Evolutionary conservation across 768 basidiomycete genomes (phyloP), one percentile per base, ranked within the genome.

Genomic region (Calvatia gigantea): DNA sequence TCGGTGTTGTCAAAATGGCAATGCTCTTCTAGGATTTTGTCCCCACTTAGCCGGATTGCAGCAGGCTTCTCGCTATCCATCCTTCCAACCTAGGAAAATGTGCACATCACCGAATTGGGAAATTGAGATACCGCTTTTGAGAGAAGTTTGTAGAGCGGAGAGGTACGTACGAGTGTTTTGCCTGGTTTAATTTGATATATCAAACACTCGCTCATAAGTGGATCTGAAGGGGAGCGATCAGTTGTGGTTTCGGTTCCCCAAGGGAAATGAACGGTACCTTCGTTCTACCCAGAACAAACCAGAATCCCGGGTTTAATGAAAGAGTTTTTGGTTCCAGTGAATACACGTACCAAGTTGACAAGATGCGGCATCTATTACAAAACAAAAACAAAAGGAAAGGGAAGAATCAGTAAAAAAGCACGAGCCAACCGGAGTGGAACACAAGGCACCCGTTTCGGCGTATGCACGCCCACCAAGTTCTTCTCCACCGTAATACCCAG

Each of bases 401-500:
- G 35, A 37, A 37, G 7, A 12, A 41, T 49, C 53, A 58, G 58
- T 35, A 47, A 46, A 11, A 42, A 42, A 7, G 8, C 41, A 19
- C 7, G 17, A n/a, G 35, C 17, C 41, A 9, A 21, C 14, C 6
- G 11, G 14, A 11, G 25, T 11, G 11, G 19, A 42, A 42, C 4
- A 42, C 21, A 21, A 42, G 25, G 85, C 64, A 83, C 91, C 81
- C 87, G 93, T 81, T 98, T 98, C 28, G 97, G 97, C 19, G 97
- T 94, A 75, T 97, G 94, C 54, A 99, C 97, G 48, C 97, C 96
- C 54, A 98, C 90, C 54, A 91, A 73, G 61, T 94, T 91, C 81
- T 94, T 98, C 73, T 98, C 96, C 57, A 99, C 93, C 37, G 91
- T 91, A 71, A 99, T 98, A 32, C 97, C 97, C 59, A 99, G 75